These are phyloP conservation scores for Oryza australiensis DNA, from an alignment of 176 grass and related monocot genomes.

Conservation along the genomic window DNA sequence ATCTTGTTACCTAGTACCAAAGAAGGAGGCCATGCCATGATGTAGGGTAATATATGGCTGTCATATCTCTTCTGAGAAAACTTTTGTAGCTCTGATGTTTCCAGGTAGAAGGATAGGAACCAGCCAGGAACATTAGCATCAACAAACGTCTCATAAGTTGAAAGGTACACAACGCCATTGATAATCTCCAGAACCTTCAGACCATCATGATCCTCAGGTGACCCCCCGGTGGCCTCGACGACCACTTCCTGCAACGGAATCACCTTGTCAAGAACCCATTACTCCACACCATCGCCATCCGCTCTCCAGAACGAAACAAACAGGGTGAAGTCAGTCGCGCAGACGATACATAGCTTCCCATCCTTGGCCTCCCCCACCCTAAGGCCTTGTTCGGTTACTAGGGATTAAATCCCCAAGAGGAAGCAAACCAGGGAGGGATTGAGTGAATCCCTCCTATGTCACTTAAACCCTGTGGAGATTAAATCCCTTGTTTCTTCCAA, in stretches of 20 bases:
- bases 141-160: background rate
- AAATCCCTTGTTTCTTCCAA: no score
- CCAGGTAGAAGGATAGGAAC: constrained; percentile 24
- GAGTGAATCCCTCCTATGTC: no score
- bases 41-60: background rate
- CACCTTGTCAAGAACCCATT: constrained; percentile 17
- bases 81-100: background rate
- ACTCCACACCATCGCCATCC: background rate
- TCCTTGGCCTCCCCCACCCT: constrained; percentile 6
- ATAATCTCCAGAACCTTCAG: background rate
- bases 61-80: constrained; percentile 6
- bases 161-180: constrained; percentile 17
- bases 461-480: no score
- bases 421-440: no score
- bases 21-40: constrained; percentile 13
- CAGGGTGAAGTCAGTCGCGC: background rate
- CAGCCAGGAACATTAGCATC: background rate
- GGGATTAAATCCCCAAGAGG: no score
- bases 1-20: constrained; percentile 3
- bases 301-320: background rate
- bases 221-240: background rate
- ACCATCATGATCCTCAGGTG: background rate
- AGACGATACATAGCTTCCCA: constrained; percentile 7
- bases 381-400: background rate
- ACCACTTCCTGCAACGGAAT: background rate